Evolutionary conservation across 495 filamentous ascomycete species (phyloP), one percentile per base, ranked within the genome.

Genomic region (Daldinia vernicosa): DNA sequence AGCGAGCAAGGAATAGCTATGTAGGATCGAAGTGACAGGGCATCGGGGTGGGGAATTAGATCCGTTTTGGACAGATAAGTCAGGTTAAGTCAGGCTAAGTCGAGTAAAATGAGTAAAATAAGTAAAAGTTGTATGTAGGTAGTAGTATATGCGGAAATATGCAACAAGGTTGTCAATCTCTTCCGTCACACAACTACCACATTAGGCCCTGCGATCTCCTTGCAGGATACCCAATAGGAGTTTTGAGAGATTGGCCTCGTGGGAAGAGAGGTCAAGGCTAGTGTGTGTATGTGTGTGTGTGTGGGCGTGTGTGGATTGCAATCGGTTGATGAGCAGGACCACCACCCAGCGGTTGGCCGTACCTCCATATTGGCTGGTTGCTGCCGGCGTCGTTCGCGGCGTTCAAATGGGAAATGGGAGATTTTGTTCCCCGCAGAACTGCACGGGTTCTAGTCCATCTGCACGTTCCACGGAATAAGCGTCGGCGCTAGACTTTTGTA

Each of bases 281-380:
- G 69, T 67, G 3, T 30, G 28, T 27, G 26, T 2, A 4, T 4
- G 2, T 1, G 26, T 27, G 26, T 27, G 26, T 27, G 26, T 2
- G 4, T 4, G 1, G 26, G 26, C n/a, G n/a, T 27, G 33, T 35
- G 64, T 68, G 70, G 70, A 63, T 70, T 69, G 56, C 47, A 58
- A 53, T 72, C 71, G 71, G 74, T 76, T 73, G 76, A 70, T 64
- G 70, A 58, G 66, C 50, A 65, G 55, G 71, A 22, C 24, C 26
- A 72, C 63, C 71, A 72, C 61, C 71, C 81, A 82, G 83, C 83
- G 80, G 82, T 70, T 80, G 81, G 69, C 71, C 75, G 77, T 76
- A 65, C 76, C 78, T 82, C 76, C 80, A 84, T 84, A 84, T 84
- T 84, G 83, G 82, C 75, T 76, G 33, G 33, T 12, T 14, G 11